These are phyloP conservation scores for Aspergillus neotritici DNA, from an alignment of 2,329 filamentous ascomycete genomes.

Conservation along the genomic window DNA sequence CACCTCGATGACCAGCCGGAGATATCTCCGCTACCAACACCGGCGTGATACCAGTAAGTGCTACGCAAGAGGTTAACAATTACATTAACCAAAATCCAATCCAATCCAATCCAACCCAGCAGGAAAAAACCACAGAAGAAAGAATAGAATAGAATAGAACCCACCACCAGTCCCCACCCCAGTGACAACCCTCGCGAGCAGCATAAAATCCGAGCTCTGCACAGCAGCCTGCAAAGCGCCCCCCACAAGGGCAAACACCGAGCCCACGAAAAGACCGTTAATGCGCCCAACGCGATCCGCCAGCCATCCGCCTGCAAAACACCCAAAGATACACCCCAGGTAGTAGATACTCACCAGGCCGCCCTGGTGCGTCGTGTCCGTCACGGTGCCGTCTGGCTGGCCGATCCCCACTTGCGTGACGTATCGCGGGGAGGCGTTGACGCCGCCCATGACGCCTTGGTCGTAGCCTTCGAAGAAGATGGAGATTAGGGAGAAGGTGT, in stretches of 20 bases:
- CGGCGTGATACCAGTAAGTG: slow-evolving; percentile 46
- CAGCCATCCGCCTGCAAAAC: slow-evolving; percentile 46
- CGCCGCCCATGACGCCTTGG: slow-evolving; percentile 51
- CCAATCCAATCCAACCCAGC: too few species aligned
- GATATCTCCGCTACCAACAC: slow-evolving; percentile 48
- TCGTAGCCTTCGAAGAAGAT: slow-evolving; percentile 47
- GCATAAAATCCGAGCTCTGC: slow-evolving; percentile 45
- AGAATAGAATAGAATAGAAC: slow-evolving; percentile 7
- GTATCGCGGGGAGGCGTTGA: slow-evolving; percentile 41
- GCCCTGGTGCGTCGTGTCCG: slow-evolving; percentile 46
- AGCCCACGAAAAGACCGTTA: slow-evolving; percentile 45
- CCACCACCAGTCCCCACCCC: slow-evolving; percentile 49
- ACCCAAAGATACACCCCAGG: slow-evolving; percentile 47
- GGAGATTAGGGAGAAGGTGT: slow-evolving; percentile 27
- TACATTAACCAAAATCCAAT: slow-evolving; percentile 9
- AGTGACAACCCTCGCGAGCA: slow-evolving; percentile 47
- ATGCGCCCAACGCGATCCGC: slow-evolving; percentile 53
- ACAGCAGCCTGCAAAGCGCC: slow-evolving; percentile 45
- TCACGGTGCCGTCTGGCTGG: slow-evolving; percentile 41
- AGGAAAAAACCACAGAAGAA: slow-evolving; percentile 1
- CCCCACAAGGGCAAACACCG: slow-evolving; percentile 46
- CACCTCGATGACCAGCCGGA: slow-evolving; percentile 43
- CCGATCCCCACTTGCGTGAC: slow-evolving; percentile 42
- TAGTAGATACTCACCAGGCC: slow-evolving; percentile 52
- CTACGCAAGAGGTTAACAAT: slow-evolving; percentile 11